Conservation (phyloP, 1,284 basidiomycete species). For the Moesziomyces parantarcticus region DNA sequence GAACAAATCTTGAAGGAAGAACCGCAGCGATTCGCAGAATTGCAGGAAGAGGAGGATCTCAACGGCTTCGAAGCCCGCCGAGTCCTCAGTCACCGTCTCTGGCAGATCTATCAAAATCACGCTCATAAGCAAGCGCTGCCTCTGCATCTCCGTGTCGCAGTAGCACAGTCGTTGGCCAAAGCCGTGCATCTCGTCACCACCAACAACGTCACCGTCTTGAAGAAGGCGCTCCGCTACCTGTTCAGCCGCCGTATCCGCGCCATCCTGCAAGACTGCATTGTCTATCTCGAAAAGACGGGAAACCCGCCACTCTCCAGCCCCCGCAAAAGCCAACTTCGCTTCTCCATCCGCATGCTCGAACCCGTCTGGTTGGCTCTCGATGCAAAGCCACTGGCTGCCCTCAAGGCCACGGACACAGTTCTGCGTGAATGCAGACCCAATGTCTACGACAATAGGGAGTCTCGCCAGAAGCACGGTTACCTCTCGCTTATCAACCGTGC, state of each 20-base stretch:
- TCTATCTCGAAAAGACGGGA: slow-evolving; percentile 1
- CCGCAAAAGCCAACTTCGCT: not conserved
- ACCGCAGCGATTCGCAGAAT: slow-evolving; percentile 5
- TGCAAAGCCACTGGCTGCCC: slow-evolving; percentile 24
- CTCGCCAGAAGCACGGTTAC: not conserved
- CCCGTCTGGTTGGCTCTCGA: slow-evolving; percentile 21
- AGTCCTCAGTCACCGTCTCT: slow-evolving; percentile 12
- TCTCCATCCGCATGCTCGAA: slow-evolving; percentile 11
- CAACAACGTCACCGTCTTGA: slow-evolving; percentile 9
- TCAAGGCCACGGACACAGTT: slow-evolving; percentile 23
- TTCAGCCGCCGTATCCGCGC: slow-evolving; percentile 22
- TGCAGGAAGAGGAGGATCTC: slow-evolving; percentile 1
- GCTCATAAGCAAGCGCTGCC: slow-evolving; percentile 27
- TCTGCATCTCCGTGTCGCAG: slow-evolving; percentile 1
- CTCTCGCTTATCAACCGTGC: slow-evolving; percentile 20
- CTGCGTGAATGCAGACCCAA: slow-evolving; percentile 24
- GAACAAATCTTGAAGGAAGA: slow-evolving; percentile 1
- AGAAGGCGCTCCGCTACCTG: slow-evolving; percentile 25
- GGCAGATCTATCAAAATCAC: slow-evolving; percentile 21
- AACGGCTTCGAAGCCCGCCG: slow-evolving; percentile 25
- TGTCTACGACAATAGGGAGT: slow-evolving; percentile 17
- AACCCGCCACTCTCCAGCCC: slow-evolving; percentile 4
- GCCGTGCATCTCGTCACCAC: slow-evolving; percentile 12
- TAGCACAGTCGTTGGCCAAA: slow-evolving; percentile 12
- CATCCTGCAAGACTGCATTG: slow-evolving; percentile 26